Evolutionary conservation across 352 stramenopile species (phyloP).

Genomic region (Peronospora farinosa): DNA sequence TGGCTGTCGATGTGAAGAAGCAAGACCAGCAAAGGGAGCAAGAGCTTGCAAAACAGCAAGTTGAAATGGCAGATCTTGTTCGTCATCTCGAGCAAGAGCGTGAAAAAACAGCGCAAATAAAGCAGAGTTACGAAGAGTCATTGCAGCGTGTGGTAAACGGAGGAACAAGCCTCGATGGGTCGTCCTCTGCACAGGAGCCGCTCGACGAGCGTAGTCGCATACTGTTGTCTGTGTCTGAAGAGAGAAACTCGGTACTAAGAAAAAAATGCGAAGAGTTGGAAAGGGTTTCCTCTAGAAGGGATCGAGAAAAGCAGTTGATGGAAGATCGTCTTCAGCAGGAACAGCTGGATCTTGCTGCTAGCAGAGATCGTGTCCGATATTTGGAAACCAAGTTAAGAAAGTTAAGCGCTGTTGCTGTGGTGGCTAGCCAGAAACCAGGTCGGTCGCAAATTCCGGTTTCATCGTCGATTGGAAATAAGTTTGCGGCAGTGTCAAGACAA

Average conservation of each 20-base stretch:
- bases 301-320: conserved; percentile 49
- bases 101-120: conserved; percentile 69
- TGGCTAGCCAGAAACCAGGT: conserved; percentile 11
- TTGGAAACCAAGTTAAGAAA: conserved; percentile 56
- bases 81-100: conserved; percentile 63
- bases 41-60: conserved; percentile 64
- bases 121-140: conserved; percentile 79
- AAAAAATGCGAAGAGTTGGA: conserved; percentile 79
- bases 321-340: conserved; percentile 41
- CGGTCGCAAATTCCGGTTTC: conserved; percentile 18
- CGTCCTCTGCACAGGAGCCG: conserved; percentile 23
- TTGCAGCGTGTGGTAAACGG: conserved; percentile 65
- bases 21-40: conserved; percentile 79
- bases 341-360: conserved; percentile 43
- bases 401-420: conserved; percentile 25
- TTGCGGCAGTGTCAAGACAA: conserved; percentile 10
- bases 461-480: conserved; percentile 15
- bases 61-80: conserved; percentile 60
- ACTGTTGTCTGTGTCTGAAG: conserved; percentile 70
- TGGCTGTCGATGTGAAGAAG: conserved; percentile 85
- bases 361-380: conserved; percentile 54
- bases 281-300: conserved; percentile 28
- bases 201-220: conserved; percentile 58
- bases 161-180: conserved; percentile 10
- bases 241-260: conserved; percentile 57